phyloP scores from a whole-genome alignment of 345 rosid genomes.

The Rhizophora mangle region DNA sequence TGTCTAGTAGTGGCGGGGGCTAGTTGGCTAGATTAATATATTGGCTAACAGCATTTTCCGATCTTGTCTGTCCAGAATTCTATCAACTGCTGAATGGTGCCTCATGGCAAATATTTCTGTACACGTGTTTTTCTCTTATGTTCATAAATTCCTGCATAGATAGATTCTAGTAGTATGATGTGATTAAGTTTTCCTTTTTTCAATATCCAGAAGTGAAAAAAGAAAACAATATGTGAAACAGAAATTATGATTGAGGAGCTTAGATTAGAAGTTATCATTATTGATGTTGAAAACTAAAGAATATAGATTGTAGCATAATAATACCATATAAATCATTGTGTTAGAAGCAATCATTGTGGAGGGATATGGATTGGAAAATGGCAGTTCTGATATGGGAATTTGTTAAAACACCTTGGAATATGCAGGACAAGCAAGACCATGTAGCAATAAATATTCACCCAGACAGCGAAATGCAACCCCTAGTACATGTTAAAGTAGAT shows the following conservation, averaged over 20 bases:
- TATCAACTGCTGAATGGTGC: neutral
- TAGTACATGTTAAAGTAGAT: no score
- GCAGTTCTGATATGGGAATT: neutral
- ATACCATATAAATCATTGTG: conserved; percentile 11
- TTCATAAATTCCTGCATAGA: neutral
- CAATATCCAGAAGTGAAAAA: neutral
- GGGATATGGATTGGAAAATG: neutral
- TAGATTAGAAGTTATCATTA: conserved; percentile 18
- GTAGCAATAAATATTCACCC: neutral
- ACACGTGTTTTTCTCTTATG: neutral
- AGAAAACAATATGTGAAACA: neutral
- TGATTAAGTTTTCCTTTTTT: neutral
- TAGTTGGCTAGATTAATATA: no score
- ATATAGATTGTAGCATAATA: conserved; percentile 1
- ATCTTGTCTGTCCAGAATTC: no score
- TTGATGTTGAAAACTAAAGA: neutral
- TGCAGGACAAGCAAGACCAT: neutral
- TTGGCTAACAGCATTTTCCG: no score
- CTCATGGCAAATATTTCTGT: neutral
- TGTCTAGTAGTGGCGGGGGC: no score
- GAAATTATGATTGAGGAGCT: conserved; percentile 9
- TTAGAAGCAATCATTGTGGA: neutral
- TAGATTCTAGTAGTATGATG: neutral
- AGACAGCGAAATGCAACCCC: neutral
- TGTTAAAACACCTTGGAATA: neutral